phyloP scores from a whole-genome alignment of 1,284 basidiomycete genomes.

The Tylopilus sp. region DNA sequence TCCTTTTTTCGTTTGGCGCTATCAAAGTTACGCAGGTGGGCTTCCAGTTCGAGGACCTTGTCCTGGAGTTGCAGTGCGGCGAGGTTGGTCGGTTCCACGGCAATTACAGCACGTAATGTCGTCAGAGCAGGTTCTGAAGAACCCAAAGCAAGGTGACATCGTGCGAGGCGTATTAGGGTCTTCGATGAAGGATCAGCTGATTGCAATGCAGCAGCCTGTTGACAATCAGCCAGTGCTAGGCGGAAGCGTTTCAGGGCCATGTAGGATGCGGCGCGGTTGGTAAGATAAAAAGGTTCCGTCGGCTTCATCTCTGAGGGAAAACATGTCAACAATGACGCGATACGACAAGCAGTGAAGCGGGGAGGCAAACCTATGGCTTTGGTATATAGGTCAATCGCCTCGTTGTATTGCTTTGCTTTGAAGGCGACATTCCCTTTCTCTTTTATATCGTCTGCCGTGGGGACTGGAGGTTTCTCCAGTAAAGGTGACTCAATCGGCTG shows the following conservation, averaged over 20 bases:
- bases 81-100: conserved; percentile 54
- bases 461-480: conserved; percentile 16
- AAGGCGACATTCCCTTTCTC: conserved; percentile 75
- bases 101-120: conserved; percentile 53
- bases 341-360: conserved; percentile 4
- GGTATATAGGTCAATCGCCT: conserved; percentile 76
- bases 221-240: conserved; percentile 74
- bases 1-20: conserved; percentile 56
- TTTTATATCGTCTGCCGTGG: conserved; percentile 58
- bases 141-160: conserved; percentile 77
- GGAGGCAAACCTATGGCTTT: conserved; percentile 59
- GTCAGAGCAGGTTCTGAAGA: conserved; percentile 60
- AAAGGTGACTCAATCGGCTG: conserved; percentile 23
- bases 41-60: conserved; percentile 58
- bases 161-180: conserved; percentile 73
- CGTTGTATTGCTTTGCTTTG: conserved; percentile 60
- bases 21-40: conserved; percentile 63
- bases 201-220: conserved; percentile 67
- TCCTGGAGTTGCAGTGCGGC: conserved; percentile 56
- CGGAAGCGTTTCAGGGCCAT: conserved; percentile 79
- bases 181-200: conserved; percentile 51
- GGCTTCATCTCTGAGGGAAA: conserved; percentile 54
- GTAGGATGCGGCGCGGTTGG: conserved; percentile 83
- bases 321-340: conserved; percentile 9
- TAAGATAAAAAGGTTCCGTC: conserved; percentile 70